These are phyloP conservation scores for Gonium pectorale DNA, from an alignment of 139 green algal species.

Conservation along the genomic window DNA sequence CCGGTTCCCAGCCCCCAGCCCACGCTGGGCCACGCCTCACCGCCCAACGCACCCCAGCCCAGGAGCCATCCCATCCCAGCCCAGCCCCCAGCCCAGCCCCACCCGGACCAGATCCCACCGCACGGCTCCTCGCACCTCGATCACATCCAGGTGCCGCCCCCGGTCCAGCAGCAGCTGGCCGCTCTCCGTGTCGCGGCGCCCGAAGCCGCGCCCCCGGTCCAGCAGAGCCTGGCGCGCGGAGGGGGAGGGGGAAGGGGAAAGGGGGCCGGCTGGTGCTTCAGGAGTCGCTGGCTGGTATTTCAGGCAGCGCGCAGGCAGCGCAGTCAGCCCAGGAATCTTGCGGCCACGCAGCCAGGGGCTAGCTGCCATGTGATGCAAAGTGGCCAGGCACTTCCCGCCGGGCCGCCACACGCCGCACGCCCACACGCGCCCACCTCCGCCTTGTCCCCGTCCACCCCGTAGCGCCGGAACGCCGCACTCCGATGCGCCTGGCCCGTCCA, in stretches of 20 bases:
- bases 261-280: neutral
- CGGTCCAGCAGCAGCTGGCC: slow-evolving; percentile 70
- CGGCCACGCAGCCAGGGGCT: no score
- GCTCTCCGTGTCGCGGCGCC: slow-evolving; percentile 57
- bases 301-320: neutral
- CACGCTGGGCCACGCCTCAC: slow-evolving; percentile 4
- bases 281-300: neutral
- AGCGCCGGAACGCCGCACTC: slow-evolving; percentile 20
- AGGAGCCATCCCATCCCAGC: no score
- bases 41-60: no score
- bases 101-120: no score
- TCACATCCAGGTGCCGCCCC: slow-evolving; percentile 58
- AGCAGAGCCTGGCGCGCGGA: slow-evolving; percentile 5
- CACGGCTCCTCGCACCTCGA: slow-evolving; percentile 53
- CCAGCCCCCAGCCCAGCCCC: no score
- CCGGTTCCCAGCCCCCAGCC: neutral
- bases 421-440: neutral
- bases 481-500: slow-evolving; percentile 18
- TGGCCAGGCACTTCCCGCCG: neutral
- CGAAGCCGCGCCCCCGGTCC: slow-evolving; percentile 23
- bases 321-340: neutral
- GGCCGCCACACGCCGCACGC: neutral
- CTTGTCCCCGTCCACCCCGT: slow-evolving; percentile 19
- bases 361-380: neutral
- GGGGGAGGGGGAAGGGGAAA: neutral